Conservation (phyloP, 331 rosid genomes). For the Stylosanthes scabra region DNA sequence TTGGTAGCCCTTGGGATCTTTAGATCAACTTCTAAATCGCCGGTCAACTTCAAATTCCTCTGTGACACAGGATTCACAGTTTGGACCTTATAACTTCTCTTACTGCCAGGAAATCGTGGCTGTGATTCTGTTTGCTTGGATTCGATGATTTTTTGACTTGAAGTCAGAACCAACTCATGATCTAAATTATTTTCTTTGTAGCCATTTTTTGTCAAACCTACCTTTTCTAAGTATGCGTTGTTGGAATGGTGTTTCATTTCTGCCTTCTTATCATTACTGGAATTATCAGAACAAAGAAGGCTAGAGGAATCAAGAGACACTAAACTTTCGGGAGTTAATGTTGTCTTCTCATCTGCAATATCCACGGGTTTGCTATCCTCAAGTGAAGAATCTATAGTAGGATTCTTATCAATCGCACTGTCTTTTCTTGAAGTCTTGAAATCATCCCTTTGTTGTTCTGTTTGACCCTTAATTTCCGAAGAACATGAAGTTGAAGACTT, state of each 20-base stretch:
- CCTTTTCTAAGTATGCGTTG: conserved; percentile 42
- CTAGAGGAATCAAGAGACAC: conserved; percentile 49
- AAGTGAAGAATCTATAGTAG: conserved; percentile 44
- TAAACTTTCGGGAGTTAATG: conserved; percentile 40
- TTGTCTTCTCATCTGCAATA: conserved; percentile 45
- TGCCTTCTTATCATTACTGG: conserved; percentile 35
- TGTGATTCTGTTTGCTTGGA: conserved; percentile 49
- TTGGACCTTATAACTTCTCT: conserved; percentile 21
- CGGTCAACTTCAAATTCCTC: conserved; percentile 40
- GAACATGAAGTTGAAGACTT: conserved; percentile 51
- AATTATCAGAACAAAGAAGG: conserved; percentile 38
- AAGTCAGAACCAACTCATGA: conserved; percentile 26
- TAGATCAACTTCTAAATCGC: conserved; percentile 36
- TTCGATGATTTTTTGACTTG: conserved; percentile 40
- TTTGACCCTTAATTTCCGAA: conserved; percentile 44
- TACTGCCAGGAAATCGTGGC: conserved; percentile 35
- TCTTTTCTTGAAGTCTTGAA: conserved; percentile 42
- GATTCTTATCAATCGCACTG: conserved; percentile 38
- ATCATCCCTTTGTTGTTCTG: conserved; percentile 40
- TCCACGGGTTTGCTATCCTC: conserved; percentile 49
- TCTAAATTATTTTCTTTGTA: conserved; percentile 28
- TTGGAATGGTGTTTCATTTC: conserved; percentile 39
- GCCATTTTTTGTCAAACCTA: conserved; percentile 23
- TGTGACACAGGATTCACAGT: conserved; percentile 26
- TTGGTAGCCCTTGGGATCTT: conserved; percentile 39